Percentiles rank a stretch among this genome's conserved stretches.
Conservation (phyloP, 2,329 filamentous ascomycete species). For the Alternaria panax region DNA sequence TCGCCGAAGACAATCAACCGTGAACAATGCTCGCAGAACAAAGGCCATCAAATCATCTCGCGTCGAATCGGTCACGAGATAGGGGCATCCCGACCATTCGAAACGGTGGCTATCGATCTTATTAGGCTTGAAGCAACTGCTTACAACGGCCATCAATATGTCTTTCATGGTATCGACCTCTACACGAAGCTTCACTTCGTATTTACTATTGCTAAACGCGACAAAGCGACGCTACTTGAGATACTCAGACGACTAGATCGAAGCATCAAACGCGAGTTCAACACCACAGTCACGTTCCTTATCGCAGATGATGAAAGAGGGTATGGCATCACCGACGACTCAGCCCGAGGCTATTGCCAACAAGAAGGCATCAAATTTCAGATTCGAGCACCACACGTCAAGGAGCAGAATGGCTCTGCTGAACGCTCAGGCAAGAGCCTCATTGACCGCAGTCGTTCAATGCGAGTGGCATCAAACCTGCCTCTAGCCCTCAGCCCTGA, state of each 20-base stretch:
- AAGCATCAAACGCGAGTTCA: constrained; percentile 17
- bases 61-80: too few relatives aligned
- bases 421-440: constrained; percentile 18
- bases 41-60: too few relatives aligned
- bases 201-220: too few relatives aligned
- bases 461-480: constrained; percentile 8
- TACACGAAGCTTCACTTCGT: too few relatives aligned
- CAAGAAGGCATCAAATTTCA: constrained; percentile 4
- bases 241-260: neutral
- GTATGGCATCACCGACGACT: neutral
- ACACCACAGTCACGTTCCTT: constrained; percentile 15
- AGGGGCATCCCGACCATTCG: too few relatives aligned
- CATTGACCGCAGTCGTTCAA: constrained; percentile 12
- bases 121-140: too few relatives aligned
- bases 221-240: neutral
- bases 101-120: too few relatives aligned
- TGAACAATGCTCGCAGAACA: too few relatives aligned
- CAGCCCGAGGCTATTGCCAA: constrained; percentile 1
- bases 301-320: constrained; percentile 16
- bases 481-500: constrained; percentile 15
- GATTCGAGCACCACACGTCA: constrained; percentile 7
- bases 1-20: too few relatives aligned
- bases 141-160: too few relatives aligned
- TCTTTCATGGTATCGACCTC: too few relatives aligned
- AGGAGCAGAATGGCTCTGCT: constrained; percentile 19